These are phyloP conservation scores for Rhodotorula sp. DNA, from an alignment of 1,284 basidiomycete genomes.

Conservation along the genomic window DNA sequence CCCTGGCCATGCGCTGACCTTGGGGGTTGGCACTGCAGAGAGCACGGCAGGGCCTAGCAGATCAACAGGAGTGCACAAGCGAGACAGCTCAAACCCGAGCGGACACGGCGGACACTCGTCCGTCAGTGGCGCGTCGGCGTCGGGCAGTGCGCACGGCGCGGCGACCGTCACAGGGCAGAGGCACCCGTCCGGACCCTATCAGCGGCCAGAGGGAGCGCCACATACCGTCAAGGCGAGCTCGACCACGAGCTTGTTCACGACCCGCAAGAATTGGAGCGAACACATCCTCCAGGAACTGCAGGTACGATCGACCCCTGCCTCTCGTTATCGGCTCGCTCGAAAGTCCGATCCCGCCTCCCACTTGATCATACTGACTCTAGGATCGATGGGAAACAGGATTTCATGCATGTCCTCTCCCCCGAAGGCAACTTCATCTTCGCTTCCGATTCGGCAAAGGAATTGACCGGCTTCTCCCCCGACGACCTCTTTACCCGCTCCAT, in stretches of 20 bases:
- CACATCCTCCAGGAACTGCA: constrained; percentile 73
- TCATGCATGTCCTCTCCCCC: constrained; percentile 66
- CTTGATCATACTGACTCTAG: not conserved
- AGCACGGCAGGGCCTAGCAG: constrained; percentile 15
- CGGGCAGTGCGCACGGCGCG: not conserved
- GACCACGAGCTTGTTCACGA: constrained; percentile 69
- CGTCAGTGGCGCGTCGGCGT: not conserved
- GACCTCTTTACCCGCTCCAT: constrained; percentile 70
- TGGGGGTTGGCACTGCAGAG: not conserved
- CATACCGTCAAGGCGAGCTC: constrained; percentile 40
- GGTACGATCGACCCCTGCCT: constrained; percentile 9
- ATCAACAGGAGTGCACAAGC: constrained; percentile 6
- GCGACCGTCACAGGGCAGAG: not conserved
- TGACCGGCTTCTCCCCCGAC: constrained; percentile 70
- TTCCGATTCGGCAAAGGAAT: constrained; percentile 64
- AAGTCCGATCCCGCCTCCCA: not conserved
- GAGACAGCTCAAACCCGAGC: not conserved
- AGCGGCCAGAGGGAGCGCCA: constrained; percentile 17
- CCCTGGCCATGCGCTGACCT: not conserved
- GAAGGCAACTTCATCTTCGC: constrained; percentile 67
- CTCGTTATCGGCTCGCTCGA: not conserved
- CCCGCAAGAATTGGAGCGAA: constrained; percentile 80
- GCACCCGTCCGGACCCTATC: constrained; percentile 14
- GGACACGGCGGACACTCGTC: not conserved
- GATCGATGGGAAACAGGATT: constrained; percentile 52